These are phyloP conservation scores for Luvunga scandens DNA, from an alignment of 345 rosid genomes.

Conservation along the genomic window DNA sequence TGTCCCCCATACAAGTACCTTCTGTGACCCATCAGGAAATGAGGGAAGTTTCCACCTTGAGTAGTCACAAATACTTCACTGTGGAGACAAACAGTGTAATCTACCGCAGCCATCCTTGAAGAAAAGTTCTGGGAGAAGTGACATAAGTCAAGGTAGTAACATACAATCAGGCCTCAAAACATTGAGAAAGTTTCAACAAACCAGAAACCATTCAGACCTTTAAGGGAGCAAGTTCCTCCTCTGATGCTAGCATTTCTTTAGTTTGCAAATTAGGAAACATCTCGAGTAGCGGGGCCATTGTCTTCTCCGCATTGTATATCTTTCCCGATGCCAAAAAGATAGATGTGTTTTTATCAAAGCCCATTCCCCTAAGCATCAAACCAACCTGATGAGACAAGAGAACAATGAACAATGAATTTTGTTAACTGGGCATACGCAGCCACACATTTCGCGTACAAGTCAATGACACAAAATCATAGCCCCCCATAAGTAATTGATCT, in stretches of 20 bases:
- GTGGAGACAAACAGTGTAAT: slow-evolving; percentile 98
- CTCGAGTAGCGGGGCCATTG: slow-evolving; percentile 88
- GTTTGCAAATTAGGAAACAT: slow-evolving; percentile 96
- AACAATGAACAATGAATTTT: slow-evolving; percentile 1
- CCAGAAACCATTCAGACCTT: slow-evolving; percentile 45
- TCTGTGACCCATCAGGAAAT: slow-evolving; percentile 95
- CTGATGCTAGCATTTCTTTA: slow-evolving; percentile 83
- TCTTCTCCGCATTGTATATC: slow-evolving; percentile 84
- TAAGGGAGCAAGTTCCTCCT: slow-evolving; percentile 81
- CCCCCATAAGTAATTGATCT: not conserved
- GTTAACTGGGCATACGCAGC: not conserved
- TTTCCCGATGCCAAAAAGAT: slow-evolving; percentile 93
- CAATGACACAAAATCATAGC: not conserved
- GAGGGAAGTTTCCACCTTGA: slow-evolving; percentile 99
- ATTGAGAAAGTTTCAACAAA: slow-evolving; percentile 5
- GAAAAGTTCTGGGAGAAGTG: slow-evolving; percentile 75
- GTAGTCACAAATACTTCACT: slow-evolving; percentile 99
- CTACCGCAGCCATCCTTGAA: slow-evolving; percentile 99
- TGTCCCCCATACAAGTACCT: slow-evolving; percentile 91
- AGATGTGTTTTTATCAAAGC: slow-evolving; percentile 78
- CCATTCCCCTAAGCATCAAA: slow-evolving; percentile 99
- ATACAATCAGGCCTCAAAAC: slow-evolving; percentile 7
- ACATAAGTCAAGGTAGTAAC: slow-evolving; percentile 28
- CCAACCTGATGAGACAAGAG: slow-evolving; percentile 62
- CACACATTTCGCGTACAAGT: not conserved